Percentiles rank a stretch among this genome's conserved stretches.
These are phyloP conservation scores for Begonia loranthoides DNA, from an alignment of 306 rosid species.

Conservation along the genomic window DNA sequence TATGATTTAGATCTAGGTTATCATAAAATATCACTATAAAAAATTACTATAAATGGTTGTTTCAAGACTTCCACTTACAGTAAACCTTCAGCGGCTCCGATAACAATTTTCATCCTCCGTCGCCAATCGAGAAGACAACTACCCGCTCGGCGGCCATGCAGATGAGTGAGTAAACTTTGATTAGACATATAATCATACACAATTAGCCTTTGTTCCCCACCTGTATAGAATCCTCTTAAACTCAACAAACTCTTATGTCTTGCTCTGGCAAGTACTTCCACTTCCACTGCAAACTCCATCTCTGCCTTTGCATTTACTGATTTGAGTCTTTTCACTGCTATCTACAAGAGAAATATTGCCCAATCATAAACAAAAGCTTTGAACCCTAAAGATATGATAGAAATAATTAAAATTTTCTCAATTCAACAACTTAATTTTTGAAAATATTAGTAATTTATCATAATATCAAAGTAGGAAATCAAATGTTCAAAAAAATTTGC, in stretches of 20 bases:
- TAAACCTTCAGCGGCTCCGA: slow-evolving; percentile 61
- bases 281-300: slow-evolving; percentile 81
- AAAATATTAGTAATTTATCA: not conserved
- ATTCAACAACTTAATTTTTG: not conserved
- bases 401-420: not conserved
- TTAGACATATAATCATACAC: slow-evolving; percentile 80
- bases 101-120: slow-evolving; percentile 47
- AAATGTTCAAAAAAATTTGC: too few species aligned
- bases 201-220: slow-evolving; percentile 51
- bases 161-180: slow-evolving; percentile 68
- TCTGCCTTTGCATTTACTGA: slow-evolving; percentile 64
- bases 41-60: not conserved
- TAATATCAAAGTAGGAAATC: too few species aligned
- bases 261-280: slow-evolving; percentile 69
- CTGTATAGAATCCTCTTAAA: slow-evolving; percentile 58
- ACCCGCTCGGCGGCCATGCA: slow-evolving; percentile 46
- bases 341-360: slow-evolving; percentile 16
- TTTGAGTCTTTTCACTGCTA: slow-evolving; percentile 72
- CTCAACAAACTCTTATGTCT: slow-evolving; percentile 69
- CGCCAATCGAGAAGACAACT: slow-evolving; percentile 57
- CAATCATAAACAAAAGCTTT: not conserved
- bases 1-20: not conserved
- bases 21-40: not conserved
- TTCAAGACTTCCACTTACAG: slow-evolving; percentile 23
- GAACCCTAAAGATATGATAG: not conserved